Evolutionary conservation across 2,329 filamentous ascomycete species (phyloP), one percentile per base, ranked within the genome.

Genomic region (Myriosclerotinia duriaeana): DNA sequence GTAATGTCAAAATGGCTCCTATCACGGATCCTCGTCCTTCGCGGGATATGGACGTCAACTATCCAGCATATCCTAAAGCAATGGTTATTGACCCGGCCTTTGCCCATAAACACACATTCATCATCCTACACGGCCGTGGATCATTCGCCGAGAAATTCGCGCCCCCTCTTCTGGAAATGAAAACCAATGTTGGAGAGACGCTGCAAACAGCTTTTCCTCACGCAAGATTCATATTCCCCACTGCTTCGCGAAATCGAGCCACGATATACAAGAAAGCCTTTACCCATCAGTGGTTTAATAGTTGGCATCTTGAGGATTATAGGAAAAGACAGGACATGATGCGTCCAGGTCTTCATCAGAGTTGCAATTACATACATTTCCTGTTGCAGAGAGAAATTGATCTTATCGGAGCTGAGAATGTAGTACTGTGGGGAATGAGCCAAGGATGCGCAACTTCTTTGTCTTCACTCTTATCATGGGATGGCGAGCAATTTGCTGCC

Each of bases 71-170:
- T 48, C 69, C 71, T 6, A 58, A 66, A 15, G 69, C 71, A 1
- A 52, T 71, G 6, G 65, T 72, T 14, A 30, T 69, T 30, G 14
- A 26, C 26, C 44, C 6, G 75, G 69, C n/a, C 74, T 79, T 52
- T 7, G 1, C 22, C 12, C 22, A 52, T 3, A 52, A 26, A 14
- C 48, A 63, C 26, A 83, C 81, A 36, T 70, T 84, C 65, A 78
- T 84, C 67, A 72, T 84, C 63, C 78, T 84, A 6, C 82, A 84
- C 67, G 82, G 82, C 46, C 80, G 81, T 9, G 82, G 82, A n/a
- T 79, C 75, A 50, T 26, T 26, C 61, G 79, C 78, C 1, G 50
- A 72, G 26, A 77, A 76, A 42, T 84, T 84, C 59, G 77, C 76
- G 14, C 69, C 74, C 0, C 74, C 76, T 0, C 72, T 85, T 3